A percentile compares a stretch with the other conserved stretches of the same genome.
Evolutionary conservation across 257 asterid genomes (phyloP).

Genomic region (Hygrophila difformis): DNA sequence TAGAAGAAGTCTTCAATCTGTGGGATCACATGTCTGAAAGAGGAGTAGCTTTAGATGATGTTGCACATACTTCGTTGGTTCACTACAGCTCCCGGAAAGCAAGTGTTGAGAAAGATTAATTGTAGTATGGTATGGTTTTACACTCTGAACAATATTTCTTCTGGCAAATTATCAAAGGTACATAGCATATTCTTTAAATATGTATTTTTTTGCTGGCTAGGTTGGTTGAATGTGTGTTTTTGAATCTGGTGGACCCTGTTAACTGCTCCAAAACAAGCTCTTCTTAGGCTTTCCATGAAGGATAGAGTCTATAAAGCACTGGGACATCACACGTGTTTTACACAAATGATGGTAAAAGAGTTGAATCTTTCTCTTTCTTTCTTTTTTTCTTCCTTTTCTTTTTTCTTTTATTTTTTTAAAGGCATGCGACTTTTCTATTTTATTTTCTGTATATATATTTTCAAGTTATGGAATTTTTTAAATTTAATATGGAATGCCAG

Average conservation of each 20-base stretch:
- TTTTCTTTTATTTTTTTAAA: constrained; percentile 4
- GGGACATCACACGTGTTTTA: background rate
- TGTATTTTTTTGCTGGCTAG: background rate
- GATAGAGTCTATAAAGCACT: background rate
- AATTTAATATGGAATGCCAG: constrained; percentile 12
- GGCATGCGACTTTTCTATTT: background rate
- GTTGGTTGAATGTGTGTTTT: background rate
- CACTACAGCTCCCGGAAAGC: constrained; percentile 39
- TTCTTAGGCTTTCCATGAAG: background rate
- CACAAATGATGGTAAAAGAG: background rate
- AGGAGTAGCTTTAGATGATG: constrained; percentile 56
- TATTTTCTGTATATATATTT: no score
- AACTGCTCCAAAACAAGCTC: background rate
- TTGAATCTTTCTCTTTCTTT: no score
- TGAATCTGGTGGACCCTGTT: background rate
- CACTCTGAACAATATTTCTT: constrained; percentile 1
- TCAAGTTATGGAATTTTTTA: constrained; percentile 2
- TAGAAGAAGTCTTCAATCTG: constrained; percentile 43
- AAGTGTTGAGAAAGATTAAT: constrained; percentile 32
- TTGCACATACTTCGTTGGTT: constrained; percentile 57
- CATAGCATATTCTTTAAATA: background rate
- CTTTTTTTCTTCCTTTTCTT: no score
- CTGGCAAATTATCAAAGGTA: background rate
- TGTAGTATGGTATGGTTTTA: constrained; percentile 18
- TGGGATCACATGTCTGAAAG: constrained; percentile 46